A percentile compares a stretch with the other conserved stretches of the same genome.
These are phyloP conservation scores for Linnemannia schmuckeri DNA, from an alignment of 192 early-diverging fungal species.

Conservation along the genomic window DNA sequence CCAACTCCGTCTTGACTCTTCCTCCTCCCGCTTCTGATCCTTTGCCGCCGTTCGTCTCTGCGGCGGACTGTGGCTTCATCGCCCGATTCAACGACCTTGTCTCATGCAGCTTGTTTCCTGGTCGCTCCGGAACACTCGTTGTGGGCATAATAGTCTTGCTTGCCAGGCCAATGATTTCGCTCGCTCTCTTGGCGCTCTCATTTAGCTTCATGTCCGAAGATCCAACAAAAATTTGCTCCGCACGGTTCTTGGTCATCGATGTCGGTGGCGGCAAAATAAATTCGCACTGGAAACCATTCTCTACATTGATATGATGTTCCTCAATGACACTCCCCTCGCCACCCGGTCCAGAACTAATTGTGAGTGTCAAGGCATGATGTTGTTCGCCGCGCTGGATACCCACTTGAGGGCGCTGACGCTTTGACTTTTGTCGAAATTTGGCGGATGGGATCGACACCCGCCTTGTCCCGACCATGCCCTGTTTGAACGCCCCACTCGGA, in stretches of 20 bases:
- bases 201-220: neutral
- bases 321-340: neutral
- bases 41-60: neutral
- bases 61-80: neutral
- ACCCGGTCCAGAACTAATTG: neutral
- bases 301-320: neutral
- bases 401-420: slow-evolving; percentile 20
- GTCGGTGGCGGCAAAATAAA: neutral
- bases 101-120: neutral
- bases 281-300: neutral
- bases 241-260: neutral
- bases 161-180: neutral
- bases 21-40: neutral
- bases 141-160: neutral
- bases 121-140: neutral
- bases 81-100: neutral
- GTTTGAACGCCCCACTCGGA: slow-evolving; percentile 17
- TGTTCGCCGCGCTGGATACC: slow-evolving; percentile 1
- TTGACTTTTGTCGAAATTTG: slow-evolving; percentile 22
- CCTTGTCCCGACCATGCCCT: slow-evolving; percentile 1
- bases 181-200: neutral
- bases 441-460: slow-evolving; percentile 1
- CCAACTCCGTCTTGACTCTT: neutral
- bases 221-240: neutral
- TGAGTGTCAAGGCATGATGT: neutral